phyloP scores from a whole-genome alignment of 2,329 filamentous ascomycete genomes.

The Phialophora chinensis region DNA sequence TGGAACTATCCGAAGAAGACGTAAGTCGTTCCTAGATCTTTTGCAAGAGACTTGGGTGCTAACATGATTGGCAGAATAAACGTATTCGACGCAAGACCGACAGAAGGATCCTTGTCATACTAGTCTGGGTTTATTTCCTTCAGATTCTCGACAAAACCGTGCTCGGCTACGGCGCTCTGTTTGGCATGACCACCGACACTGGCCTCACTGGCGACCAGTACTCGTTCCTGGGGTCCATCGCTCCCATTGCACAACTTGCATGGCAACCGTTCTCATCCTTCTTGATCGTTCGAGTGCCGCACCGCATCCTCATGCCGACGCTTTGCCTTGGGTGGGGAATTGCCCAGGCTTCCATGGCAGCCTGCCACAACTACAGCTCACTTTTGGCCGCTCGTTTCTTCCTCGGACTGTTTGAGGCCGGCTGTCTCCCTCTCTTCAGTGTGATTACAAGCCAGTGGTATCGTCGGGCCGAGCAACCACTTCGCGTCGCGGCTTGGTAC shows the following conservation, averaged over 20 bases:
- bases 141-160: slow-evolving; percentile 65
- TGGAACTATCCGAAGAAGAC: slow-evolving; percentile 48
- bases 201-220: slow-evolving; percentile 61
- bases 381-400: slow-evolving; percentile 59
- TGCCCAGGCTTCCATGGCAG: slow-evolving; percentile 56
- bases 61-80: slow-evolving; percentile 50
- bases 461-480: slow-evolving; percentile 63
- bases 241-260: slow-evolving; percentile 64
- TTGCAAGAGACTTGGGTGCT: not conserved
- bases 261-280: slow-evolving; percentile 67
- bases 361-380: slow-evolving; percentile 53
- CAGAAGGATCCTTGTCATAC: slow-evolving; percentile 58
- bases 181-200: slow-evolving; percentile 59
- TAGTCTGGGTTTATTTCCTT: slow-evolving; percentile 56
- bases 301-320: slow-evolving; percentile 62
- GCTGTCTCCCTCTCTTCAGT: slow-evolving; percentile 54
- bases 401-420: slow-evolving; percentile 60
- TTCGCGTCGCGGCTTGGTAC: slow-evolving; percentile 71
- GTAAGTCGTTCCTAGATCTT: slow-evolving; percentile 27
- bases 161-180: slow-evolving; percentile 64
- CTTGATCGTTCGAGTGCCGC: slow-evolving; percentile 67
- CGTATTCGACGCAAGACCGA: slow-evolving; percentile 68
- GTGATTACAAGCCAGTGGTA: slow-evolving; percentile 57
- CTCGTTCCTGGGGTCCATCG: slow-evolving; percentile 63
- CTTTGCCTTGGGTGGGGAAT: slow-evolving; percentile 57